A percentile compares a stretch with the other conserved stretches of the same genome.
These are phyloP conservation scores for Fusarium torreyae DNA, from an alignment of 2,329 filamentous ascomycete genomes.

Conservation along the genomic window DNA sequence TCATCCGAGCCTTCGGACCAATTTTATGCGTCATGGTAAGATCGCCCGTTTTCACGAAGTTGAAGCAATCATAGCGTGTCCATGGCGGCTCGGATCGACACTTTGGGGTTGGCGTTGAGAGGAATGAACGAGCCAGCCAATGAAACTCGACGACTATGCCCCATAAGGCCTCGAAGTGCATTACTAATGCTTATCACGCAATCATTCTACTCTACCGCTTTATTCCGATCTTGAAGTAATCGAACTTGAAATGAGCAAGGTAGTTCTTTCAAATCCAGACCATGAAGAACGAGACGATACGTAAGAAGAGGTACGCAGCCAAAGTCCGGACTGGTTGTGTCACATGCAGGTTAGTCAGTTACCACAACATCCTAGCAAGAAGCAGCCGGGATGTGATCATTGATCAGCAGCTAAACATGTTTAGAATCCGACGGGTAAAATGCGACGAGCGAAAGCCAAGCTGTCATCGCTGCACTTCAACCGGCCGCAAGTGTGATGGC, in stretches of 20 bases:
- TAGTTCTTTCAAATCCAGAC: not conserved
- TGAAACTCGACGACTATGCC: fast-evolving
- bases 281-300: fast-evolving
- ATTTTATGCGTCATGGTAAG: not conserved
- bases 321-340: not conserved
- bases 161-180: not conserved
- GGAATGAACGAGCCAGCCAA: constrained; percentile 3
- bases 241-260: not conserved
- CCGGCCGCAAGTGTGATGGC: not conserved
- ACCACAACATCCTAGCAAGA: not conserved
- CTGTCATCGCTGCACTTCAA: not conserved
- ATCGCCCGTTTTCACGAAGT: not conserved
- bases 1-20: no score
- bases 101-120: not conserved
- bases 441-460: constrained; percentile 1
- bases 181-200: constrained; percentile 1
- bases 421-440: not conserved
- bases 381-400: no score
- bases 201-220: not conserved
- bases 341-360: constrained; percentile 12
- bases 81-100: not conserved
- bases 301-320: not conserved
- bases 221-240: not conserved
- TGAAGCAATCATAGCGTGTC: no score
- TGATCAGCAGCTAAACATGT: fast-evolving